phyloP scores from a whole-genome alignment of 2,329 filamentous ascomycete genomes.

The Fonsecaea nubica region DNA sequence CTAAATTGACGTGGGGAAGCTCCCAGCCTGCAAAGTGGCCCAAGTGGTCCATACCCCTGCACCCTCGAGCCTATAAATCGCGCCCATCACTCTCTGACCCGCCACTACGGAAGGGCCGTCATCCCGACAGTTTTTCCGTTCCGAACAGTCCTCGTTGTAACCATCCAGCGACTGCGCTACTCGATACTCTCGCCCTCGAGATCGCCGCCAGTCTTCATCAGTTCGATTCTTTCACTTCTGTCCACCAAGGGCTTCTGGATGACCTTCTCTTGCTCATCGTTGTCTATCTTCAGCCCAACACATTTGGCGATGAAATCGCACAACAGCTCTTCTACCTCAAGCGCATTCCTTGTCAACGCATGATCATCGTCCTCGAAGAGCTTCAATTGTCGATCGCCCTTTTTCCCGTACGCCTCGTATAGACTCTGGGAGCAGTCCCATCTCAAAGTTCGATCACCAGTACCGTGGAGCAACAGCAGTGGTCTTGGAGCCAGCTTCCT shows the following conservation, averaged over 20 bases:
- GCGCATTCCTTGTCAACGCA: slow-evolving; percentile 48
- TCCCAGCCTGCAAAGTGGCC: neutral
- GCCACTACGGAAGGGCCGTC: neutral
- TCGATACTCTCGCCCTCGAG: slow-evolving; percentile 44
- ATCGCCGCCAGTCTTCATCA: slow-evolving; percentile 48
- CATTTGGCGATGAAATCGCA: slow-evolving; percentile 49
- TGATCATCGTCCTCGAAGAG: slow-evolving; percentile 54
- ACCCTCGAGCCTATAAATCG: neutral
- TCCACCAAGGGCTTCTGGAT: slow-evolving; percentile 38
- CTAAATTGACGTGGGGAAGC: slow-evolving; percentile 16
- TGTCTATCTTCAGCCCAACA: slow-evolving; percentile 25
- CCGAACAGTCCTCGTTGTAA: neutral
- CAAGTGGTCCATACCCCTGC: neutral
- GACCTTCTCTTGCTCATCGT: slow-evolving; percentile 21
- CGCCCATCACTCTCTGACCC: neutral
- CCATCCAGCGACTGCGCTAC: slow-evolving; percentile 2
- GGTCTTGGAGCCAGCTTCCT: slow-evolving; percentile 39
- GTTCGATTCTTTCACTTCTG: slow-evolving; percentile 42
- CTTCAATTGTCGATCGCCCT: slow-evolving; percentile 46
- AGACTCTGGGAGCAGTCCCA: slow-evolving; percentile 46
- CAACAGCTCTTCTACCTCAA: slow-evolving; percentile 49
- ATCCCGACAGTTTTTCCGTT: slow-evolving; percentile 29
- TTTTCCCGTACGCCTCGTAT: slow-evolving; percentile 47
- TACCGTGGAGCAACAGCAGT: slow-evolving; percentile 50
- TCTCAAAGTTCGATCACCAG: slow-evolving; percentile 47